Percentiles rank a stretch among this genome's conserved stretches.
Evolutionary conservation across 768 basidiomycete species (phyloP).

Genomic region (Coprinopsis strossmayeri): DNA sequence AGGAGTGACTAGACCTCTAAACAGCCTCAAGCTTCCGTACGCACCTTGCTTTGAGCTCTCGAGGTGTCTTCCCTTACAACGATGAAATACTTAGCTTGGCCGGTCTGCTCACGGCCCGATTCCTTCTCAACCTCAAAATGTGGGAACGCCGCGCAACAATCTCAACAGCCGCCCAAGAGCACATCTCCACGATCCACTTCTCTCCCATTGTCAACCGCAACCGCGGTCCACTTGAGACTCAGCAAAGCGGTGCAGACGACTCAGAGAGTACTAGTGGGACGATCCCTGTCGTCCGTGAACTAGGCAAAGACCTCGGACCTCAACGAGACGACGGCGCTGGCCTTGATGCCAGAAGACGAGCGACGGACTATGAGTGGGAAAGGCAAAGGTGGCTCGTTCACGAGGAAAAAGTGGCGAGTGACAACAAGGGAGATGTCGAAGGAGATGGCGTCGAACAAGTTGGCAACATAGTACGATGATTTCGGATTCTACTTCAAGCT

Average conservation of each 20-base stretch:
- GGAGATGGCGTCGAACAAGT: too few relatives aligned
- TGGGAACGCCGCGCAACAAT: background rate
- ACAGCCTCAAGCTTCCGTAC: constrained; percentile 7
- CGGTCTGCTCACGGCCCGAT: constrained; percentile 2
- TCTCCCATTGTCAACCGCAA: too few relatives aligned
- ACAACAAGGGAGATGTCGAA: too few relatives aligned
- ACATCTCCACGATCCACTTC: too few relatives aligned
- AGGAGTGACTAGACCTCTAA: background rate
- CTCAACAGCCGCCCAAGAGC: too few relatives aligned
- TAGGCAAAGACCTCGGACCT: background rate
- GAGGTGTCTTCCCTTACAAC: too few relatives aligned
- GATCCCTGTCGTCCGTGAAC: background rate
- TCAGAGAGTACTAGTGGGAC: background rate
- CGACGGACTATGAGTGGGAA: background rate
- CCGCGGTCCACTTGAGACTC: too few relatives aligned
- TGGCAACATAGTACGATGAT: too few relatives aligned
- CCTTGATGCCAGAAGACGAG: background rate
- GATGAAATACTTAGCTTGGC: background rate
- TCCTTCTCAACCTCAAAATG: constrained; percentile 1
- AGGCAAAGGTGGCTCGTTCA: too few relatives aligned
- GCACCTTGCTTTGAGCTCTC: too few relatives aligned
- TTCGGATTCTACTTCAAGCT: too few relatives aligned
- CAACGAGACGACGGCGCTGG: background rate
- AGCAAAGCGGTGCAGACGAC: background rate
- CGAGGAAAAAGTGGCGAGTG: too few relatives aligned